Evolutionary conservation across 441 rosid species (phyloP), one percentile per base, ranked within the genome.

Genomic region (Gossypium lobatum): DNA sequence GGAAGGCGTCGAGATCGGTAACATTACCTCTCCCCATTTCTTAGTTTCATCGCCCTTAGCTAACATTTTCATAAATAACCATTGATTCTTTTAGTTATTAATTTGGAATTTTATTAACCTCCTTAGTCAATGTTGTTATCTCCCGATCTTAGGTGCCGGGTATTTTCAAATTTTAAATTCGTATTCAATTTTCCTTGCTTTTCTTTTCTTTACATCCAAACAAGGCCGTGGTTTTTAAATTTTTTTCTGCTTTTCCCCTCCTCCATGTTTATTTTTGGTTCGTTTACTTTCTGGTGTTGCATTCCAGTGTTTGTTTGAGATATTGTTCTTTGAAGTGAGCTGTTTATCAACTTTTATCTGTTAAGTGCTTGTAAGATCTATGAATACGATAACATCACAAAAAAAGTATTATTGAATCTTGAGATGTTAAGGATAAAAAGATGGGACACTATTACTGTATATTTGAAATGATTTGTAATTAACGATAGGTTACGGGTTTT

Each of bases 1-100:
- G 80, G 88, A 83, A 79, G 76, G 59, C 45, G 21, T 71, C 76
- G 55, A 77, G 76, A 80, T 76, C 81, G 87, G 92, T 85, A 79
- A 77, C 60, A 13, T 65, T 45, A 25, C 25, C 71, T 23, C 34
- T 20, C 64, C 64, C 23, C 78, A 39, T 60, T 61, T 46, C 46
- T 25, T 11, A 9, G 25, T 71, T 72, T 65, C 14, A 3, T 39
- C 13, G 16, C 17, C 48, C 21, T 17, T 13, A n/a, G 26, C 3
- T 26, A 61, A 23, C 37, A 2, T n/a, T 1, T 2, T 58, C 18
- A 18, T 59, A 42, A 4, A 17, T 46, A 1, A 64, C 21, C 60
- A 6, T 20, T n/a, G 54, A 3, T 18, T 10, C 52, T 37, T 4
- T 50, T 55, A 4, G 31, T 62, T 65, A 46, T 72, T 53, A 34